Conservation (phyloP, 805 yeast species). For the Brettanomyces nanus region DNA sequence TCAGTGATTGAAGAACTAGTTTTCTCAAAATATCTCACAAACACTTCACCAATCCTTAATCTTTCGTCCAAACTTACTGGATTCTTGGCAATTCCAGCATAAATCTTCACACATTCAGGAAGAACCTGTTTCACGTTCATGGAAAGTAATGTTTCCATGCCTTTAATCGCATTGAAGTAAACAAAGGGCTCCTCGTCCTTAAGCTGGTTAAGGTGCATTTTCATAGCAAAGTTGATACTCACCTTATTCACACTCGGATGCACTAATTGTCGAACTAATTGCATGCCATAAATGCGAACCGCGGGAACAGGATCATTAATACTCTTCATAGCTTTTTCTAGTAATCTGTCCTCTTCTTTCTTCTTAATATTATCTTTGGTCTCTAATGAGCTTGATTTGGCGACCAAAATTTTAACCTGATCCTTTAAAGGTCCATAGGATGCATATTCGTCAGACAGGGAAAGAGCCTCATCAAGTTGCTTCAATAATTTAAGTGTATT, state of each 20-base stretch:
- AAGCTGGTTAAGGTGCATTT: conserved; percentile 55
- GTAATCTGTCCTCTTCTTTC: conserved; percentile 30
- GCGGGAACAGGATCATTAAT: conserved; percentile 77
- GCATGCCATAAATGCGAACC: conserved; percentile 78
- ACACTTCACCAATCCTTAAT: conserved; percentile 77
- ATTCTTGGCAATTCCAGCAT: conserved; percentile 10
- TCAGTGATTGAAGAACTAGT: conserved; percentile 39
- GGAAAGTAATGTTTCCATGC: conserved; percentile 54
- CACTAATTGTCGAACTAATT: conserved; percentile 45
- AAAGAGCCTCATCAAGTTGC: conserved; percentile 7
- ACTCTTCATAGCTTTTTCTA: conserved; percentile 56
- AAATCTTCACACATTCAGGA: conserved; percentile 7
- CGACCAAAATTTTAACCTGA: conserved; percentile 3
- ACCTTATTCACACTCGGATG: conserved; percentile 26
- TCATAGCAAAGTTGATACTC: conserved; percentile 40
- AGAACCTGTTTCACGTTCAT: conserved; percentile 25
- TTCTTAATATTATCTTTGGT: neutral
- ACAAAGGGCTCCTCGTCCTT: conserved; percentile 81
- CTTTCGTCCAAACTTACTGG: conserved; percentile 46
- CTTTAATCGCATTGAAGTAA: conserved; percentile 77
- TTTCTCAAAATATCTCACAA: conserved; percentile 47
- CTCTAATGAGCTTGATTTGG: conserved; percentile 1
- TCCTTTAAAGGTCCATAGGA: conserved; percentile 1
- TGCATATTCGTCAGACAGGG: conserved; percentile 3
- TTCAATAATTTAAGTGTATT: conserved; percentile 7